phyloP scores from a whole-genome alignment of 192 early-diverging fungal genomes.

The Podila epigama region DNA sequence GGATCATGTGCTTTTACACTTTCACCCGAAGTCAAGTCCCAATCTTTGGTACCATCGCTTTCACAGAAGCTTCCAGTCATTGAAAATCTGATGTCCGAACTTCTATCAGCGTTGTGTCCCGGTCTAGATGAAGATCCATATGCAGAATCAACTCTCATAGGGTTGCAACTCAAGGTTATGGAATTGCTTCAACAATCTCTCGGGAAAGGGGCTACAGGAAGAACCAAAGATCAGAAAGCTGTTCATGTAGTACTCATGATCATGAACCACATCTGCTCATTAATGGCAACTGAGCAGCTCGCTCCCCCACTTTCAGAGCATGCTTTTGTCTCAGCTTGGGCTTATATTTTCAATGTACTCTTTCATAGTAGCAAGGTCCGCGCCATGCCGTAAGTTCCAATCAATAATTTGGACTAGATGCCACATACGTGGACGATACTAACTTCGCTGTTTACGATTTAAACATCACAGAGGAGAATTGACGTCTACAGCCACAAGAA shows the following conservation, averaged over 20 bases:
- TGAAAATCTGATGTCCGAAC: neutral
- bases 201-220: too few relatives aligned
- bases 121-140: constrained; percentile 4
- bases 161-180: neutral
- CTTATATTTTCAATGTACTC: neutral
- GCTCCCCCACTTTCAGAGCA: constrained; percentile 1
- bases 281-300: neutral
- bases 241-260: neutral
- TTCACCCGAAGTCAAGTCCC: neutral
- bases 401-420: neutral
- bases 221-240: too few relatives aligned
- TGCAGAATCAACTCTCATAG: neutral
- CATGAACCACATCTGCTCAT: neutral
- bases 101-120: constrained; percentile 3
- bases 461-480: constrained; percentile 7
- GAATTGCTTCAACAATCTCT: constrained; percentile 3
- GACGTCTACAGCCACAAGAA: neutral
- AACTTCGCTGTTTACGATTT: too few relatives aligned
- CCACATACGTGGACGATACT: too few relatives aligned
- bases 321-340: neutral
- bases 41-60: too few relatives aligned
- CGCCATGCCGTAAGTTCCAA: constrained; percentile 4
- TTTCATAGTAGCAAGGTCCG: neutral
- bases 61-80: neutral
- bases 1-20: neutral